Evolutionary conservation across 2,329 filamentous ascomycete species (phyloP).

Genomic region (Diplodia corticola): DNA sequence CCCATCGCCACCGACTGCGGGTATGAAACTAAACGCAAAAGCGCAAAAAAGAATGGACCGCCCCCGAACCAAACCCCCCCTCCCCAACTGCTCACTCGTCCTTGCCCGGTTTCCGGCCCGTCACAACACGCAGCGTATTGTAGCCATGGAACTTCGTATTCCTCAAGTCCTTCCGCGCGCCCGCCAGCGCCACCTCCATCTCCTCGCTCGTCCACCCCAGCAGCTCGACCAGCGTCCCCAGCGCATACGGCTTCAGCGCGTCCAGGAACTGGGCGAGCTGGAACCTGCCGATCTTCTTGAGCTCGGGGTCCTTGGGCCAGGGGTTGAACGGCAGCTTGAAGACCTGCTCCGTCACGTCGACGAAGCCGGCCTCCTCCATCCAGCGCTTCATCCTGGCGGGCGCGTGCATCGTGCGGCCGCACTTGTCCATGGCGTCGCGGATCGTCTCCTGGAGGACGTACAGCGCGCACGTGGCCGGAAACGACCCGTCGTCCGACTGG

Average conservation of each 20-base stretch:
- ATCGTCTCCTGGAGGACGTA: conserved; percentile 9
- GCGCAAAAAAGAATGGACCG: too few relatives aligned
- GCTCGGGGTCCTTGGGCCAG: conserved; percentile 23
- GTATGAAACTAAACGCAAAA: background rate
- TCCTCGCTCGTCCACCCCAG: conserved; percentile 21
- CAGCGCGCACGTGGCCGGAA: conserved; percentile 28
- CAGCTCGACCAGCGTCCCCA: conserved; percentile 18
- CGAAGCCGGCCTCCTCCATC: conserved; percentile 27
- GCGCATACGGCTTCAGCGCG: conserved; percentile 23
- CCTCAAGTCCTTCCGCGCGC: conserved; percentile 25
- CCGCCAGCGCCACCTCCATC: conserved; percentile 24
- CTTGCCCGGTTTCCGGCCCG: background rate
- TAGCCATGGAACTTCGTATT: conserved; percentile 29
- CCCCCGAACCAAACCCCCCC: background rate
- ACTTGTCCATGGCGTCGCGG: conserved; percentile 5
- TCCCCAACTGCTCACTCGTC: background rate
- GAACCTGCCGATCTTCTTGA: conserved; percentile 24
- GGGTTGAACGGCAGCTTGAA: conserved; percentile 26
- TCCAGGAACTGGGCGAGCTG: conserved; percentile 26
- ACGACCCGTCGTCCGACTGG: conserved; percentile 12
- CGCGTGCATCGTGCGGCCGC: conserved; percentile 7
- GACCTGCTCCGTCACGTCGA: conserved; percentile 24
- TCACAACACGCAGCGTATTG: conserved; percentile 28
- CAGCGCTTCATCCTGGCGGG: conserved; percentile 27
- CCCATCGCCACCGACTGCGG: background rate